Evolutionary conservation across 2,329 filamentous ascomycete species (phyloP).

Genomic region (Elsinoe australis): DNA sequence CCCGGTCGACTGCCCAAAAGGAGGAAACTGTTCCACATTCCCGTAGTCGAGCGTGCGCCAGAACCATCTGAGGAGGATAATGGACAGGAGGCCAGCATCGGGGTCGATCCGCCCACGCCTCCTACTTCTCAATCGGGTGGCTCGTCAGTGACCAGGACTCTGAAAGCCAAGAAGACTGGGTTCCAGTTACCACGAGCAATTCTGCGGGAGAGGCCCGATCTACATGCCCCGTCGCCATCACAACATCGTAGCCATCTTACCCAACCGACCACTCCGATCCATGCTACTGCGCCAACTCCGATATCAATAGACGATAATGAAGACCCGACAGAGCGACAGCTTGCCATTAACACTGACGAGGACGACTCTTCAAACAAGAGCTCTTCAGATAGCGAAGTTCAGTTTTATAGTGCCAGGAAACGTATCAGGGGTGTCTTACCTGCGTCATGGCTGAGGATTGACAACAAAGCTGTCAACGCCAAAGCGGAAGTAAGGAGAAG

Average conservation of each 20-base stretch:
- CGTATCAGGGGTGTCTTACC: conserved; percentile 44
- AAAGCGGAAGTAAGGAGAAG: conserved; percentile 18
- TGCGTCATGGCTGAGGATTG: conserved; percentile 44
- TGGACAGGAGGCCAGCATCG: too few relatives aligned
- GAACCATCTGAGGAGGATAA: too few relatives aligned
- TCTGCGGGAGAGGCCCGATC: neutral
- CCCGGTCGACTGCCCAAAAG: conserved; percentile 11
- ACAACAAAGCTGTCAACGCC: conserved; percentile 28
- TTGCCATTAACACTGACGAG: too few relatives aligned
- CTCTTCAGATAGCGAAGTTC: conserved; percentile 26
- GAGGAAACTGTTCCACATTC: conserved; percentile 4
- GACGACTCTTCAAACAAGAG: neutral
- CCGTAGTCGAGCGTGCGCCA: too few relatives aligned
- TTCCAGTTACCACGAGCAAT: neutral
- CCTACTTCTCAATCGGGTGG: conserved; percentile 9
- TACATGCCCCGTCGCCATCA: neutral
- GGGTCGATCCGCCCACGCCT: conserved; percentile 13
- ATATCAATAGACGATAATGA: too few relatives aligned
- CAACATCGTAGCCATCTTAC: neutral
- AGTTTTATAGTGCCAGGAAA: conserved; percentile 32
- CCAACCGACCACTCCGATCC: neutral
- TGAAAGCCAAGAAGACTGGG: neutral
- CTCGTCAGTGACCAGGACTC: neutral
- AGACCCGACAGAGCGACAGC: too few relatives aligned
- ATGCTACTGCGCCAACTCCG: too few relatives aligned